Evolutionary conservation across 2,329 filamentous ascomycete genomes (phyloP), one percentile per base, ranked within the genome.

Genomic region (Penicillium verrucosum): DNA sequence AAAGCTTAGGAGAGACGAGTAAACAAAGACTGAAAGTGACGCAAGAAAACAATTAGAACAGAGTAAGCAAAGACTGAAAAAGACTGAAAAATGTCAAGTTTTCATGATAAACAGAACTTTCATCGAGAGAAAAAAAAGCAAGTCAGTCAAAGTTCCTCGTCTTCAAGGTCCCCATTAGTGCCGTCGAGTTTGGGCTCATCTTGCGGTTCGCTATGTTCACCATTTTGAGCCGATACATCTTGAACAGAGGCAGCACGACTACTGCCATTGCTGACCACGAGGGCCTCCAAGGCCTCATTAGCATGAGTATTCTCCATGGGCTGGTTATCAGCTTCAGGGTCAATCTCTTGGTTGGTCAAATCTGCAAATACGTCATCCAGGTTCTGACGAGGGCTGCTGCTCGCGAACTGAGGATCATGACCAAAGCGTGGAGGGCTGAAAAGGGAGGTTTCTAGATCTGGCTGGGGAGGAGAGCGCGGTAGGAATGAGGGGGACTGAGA

Each of bases 311-410:
- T 76, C 51, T 78, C 75, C 69, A 75, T 72, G 12, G 62, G 68
- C 63, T 69, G 70, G 5, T 60, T 49, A 44, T 71, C 70, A 11
- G 62, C 48, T 16, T 74, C 71, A 7, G 64, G 63, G 9, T 77
- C 74, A 10, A 61, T 68, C 52, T 78, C 75, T 56, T 78, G 74
- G 51, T 78, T 77, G 2, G 76, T 78, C 54, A 80, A 64, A 48
- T 79, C 77, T 10, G 75, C 76, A 61, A 79, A 80, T 21, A 80
- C 72, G 56, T 77, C 75, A 57, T 77, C 77, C 50, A 77, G 61
- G 43, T 75, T 68, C 51, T 70, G 69, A 18, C 73, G 74, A 58
- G 75, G 74, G 55, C 70, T 77, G 51, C 74, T 77, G 49, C 70
- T 66, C 18, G 58, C 64, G 29, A 66, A 66, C 27, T 59, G 63